Percentiles rank a stretch among this genome's conserved stretches.
Evolutionary conservation across 2,329 filamentous ascomycete genomes (phyloP).

Genomic region (Parastagonospora avenae): DNA sequence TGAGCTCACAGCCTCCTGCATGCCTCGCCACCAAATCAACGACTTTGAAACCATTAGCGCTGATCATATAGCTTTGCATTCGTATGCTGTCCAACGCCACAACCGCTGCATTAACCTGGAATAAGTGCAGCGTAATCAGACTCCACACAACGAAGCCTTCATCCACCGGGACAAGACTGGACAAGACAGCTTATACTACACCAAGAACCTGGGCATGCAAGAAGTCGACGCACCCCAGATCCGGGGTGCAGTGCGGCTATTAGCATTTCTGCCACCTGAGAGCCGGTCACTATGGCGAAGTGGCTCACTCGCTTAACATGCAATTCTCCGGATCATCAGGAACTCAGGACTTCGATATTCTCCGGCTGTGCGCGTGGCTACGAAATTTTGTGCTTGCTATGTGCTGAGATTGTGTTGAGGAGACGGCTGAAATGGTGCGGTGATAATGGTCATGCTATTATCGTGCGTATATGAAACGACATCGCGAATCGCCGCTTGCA

Average conservation of each 20-base stretch:
- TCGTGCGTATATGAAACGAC: not conserved
- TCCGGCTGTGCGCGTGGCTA: not conserved
- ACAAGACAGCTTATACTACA: slow-evolving; percentile 26
- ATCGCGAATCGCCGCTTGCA: not conserved
- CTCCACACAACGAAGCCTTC: slow-evolving; percentile 16
- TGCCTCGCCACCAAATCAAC: not conserved
- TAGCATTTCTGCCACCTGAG: slow-evolving; percentile 2
- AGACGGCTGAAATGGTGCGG: slow-evolving; percentile 3
- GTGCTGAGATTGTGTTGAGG: not conserved
- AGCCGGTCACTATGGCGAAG: slow-evolving; percentile 8
- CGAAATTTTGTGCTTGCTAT: slow-evolving; percentile 6
- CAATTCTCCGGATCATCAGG: not conserved
- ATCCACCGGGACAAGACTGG: slow-evolving; percentile 33
- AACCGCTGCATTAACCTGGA: not conserved
- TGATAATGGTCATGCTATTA: not conserved
- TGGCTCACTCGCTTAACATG: slow-evolving; percentile 11
- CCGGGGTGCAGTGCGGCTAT: slow-evolving; percentile 21
- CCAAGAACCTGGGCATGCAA: slow-evolving; percentile 21
- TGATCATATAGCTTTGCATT: not conserved
- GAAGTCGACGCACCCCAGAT: slow-evolving; percentile 11
- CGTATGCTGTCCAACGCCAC: not conserved
- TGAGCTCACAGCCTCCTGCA: not conserved
- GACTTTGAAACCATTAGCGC: not conserved
- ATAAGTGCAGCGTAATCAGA: slow-evolving; percentile 14
- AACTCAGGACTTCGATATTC: not conserved